These are phyloP conservation scores for Oryza officinalis DNA, from an alignment of 176 grass and related monocot species.

Conservation along the genomic window DNA sequence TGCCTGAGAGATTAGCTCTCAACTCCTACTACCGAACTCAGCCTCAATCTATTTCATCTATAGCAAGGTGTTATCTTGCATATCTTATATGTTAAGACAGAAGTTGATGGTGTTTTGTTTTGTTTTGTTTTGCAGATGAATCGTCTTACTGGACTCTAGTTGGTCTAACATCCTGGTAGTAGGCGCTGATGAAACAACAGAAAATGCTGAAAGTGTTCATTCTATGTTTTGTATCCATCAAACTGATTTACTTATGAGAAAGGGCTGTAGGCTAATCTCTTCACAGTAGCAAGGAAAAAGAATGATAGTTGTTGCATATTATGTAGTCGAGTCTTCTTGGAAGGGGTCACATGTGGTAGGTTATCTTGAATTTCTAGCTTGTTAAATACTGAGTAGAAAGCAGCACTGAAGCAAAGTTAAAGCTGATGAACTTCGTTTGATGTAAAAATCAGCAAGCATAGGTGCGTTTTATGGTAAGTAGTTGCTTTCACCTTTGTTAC, in stretches of 20 bases:
- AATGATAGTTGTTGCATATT: slow-evolving; percentile 40
- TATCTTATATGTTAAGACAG: background rate
- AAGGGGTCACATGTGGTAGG: slow-evolving; percentile 33
- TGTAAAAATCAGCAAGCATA: slow-evolving; percentile 58
- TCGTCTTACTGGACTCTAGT: slow-evolving; percentile 46
- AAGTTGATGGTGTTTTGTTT: background rate
- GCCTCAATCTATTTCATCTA: slow-evolving; percentile 21
- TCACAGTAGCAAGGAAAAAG: slow-evolving; percentile 46
- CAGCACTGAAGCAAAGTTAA: slow-evolving; percentile 35
- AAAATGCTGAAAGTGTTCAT: slow-evolving; percentile 41
- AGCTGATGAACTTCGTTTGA: slow-evolving; percentile 50
- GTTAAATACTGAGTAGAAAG: slow-evolving; percentile 31
- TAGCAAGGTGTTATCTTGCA: background rate
- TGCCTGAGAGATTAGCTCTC: too few species aligned
- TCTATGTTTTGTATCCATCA: slow-evolving; percentile 42
- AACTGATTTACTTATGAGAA: slow-evolving; percentile 46
- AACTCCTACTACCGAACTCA: too few species aligned
- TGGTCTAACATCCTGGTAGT: slow-evolving; percentile 80
- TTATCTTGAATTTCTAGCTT: slow-evolving; percentile 19
- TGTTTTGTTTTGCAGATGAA: slow-evolving; percentile 48
- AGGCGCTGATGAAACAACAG: slow-evolving; percentile 61
- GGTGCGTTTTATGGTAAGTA: slow-evolving; percentile 45
- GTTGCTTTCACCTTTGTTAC: slow-evolving; percentile 43
- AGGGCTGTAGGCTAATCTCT: slow-evolving; percentile 56
- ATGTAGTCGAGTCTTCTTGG: slow-evolving; percentile 23